A percentile compares a stretch with the other conserved stretches of the same genome.
These are phyloP conservation scores for Candida labiduridarum DNA, from an alignment of 1,139 yeast genomes.

Conservation along the genomic window DNA sequence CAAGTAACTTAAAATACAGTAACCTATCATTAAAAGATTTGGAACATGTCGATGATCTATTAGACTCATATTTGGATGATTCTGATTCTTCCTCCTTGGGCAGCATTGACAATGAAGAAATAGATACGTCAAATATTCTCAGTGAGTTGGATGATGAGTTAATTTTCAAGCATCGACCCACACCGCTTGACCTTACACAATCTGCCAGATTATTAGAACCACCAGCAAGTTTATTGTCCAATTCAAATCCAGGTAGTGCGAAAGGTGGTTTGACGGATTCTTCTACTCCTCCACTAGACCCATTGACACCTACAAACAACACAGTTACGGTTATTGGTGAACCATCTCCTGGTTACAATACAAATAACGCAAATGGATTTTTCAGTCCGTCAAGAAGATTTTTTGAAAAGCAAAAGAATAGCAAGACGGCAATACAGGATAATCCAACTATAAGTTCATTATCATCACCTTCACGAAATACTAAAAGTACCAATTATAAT, in stretches of 20 bases:
- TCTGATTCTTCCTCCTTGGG: slow-evolving; percentile 39
- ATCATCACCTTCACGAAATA: slow-evolving; percentile 25
- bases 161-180: slow-evolving; percentile 14
- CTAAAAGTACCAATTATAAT: slow-evolving; percentile 1
- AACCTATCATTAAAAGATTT: slow-evolving; percentile 22
- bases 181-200: slow-evolving; percentile 16
- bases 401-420: slow-evolving; percentile 19
- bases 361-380: slow-evolving; percentile 18
- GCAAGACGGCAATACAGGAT: neutral
- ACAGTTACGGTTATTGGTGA: slow-evolving; percentile 36
- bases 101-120: slow-evolving; percentile 22
- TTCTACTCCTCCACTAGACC: neutral
- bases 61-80: slow-evolving; percentile 49
- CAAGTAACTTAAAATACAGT: slow-evolving; percentile 2
- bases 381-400: slow-evolving; percentile 39
- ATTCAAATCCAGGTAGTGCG: slow-evolving; percentile 6
- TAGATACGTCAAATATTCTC: slow-evolving; percentile 18
- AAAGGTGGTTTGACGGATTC: neutral
- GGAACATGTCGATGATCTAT: slow-evolving; percentile 46
- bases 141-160: slow-evolving; percentile 7
- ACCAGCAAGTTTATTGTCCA: neutral
- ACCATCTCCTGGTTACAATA: slow-evolving; percentile 33
- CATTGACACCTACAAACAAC: slow-evolving; percentile 23
- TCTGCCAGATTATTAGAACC: slow-evolving; percentile 3
- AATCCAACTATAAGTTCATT: slow-evolving; percentile 40